phyloP scores from a whole-genome alignment of 768 basidiomycete species.

The Sporobolomyces roseus region DNA sequence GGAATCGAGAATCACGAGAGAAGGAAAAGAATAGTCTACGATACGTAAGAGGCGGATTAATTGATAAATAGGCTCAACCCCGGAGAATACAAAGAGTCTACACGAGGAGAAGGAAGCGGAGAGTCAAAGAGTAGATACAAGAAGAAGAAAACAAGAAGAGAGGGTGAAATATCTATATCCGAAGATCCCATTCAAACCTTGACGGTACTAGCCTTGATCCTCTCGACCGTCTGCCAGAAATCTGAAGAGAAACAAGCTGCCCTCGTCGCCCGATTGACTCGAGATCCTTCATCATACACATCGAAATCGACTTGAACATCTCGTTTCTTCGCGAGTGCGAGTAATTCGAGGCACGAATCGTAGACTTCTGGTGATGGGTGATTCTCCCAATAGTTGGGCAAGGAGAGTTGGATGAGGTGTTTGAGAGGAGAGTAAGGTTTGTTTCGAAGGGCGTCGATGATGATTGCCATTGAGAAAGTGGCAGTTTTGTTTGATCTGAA shows the following conservation, averaged over 20 bases:
- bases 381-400: neutral
- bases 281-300: neutral
- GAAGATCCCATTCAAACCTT: neutral
- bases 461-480: neutral
- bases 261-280: slow-evolving; percentile 7
- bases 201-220: neutral
- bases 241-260: neutral
- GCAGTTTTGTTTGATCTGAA: neutral
- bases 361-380: neutral
- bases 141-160: too few species aligned
- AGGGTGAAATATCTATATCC: too few species aligned
- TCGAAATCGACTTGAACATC: neutral
- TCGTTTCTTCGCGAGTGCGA: neutral
- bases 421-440: neutral
- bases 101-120: too few species aligned
- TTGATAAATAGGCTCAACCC: too few species aligned
- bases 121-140: too few species aligned
- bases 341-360: neutral
- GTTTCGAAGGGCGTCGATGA: neutral
- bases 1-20: too few species aligned
- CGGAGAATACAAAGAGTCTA: too few species aligned
- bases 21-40: too few species aligned
- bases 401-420: neutral
- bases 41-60: too few species aligned
- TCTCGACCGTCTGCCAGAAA: neutral